Base-by-base conservation (phyloP, 371 early-diverging fungal species). In the Mortierella sp. region DNA sequence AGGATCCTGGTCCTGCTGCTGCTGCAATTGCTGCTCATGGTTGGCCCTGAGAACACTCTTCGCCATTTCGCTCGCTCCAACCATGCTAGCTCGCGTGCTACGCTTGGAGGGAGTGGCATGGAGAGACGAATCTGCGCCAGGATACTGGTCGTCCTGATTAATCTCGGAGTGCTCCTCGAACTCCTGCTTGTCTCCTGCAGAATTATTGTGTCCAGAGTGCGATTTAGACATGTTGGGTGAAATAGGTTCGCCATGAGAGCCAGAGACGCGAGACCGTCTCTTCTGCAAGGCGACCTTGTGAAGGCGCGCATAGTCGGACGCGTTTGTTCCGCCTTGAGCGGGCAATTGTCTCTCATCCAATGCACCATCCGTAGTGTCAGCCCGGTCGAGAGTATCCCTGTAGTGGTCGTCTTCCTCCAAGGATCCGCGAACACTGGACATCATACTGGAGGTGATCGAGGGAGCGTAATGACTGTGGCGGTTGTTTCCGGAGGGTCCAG, bases 401-500 rank as follows among this genome's bases (percentile, higher is more conserved):
- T n/a, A 66, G 4, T 48, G 34, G 2, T 55, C 76, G 19, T 79
- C 31, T n/a, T 79, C 78, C 2, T 85, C 78, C 73, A 81, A 45
- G 43, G 81, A 81, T 43, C 70, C 79, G n/a, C 84, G 79, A 24
- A 64, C 63, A 19, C 79, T 78, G 22, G 83, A 83, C 73, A 78
- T 66, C 84, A 83, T 83, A 40, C 84, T 83, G 26, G 84, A 83
- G 34, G 84, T 83, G 65, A 83, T 64, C n/a, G 83, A 82, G 26
- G 75, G 75, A n/a, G 76, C 74, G 66, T 76, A 76, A 44, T 29
- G 44, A 40, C 79, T 85, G 70, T 58, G 67, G 24, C 73, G 79
- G 24, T 68, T 72, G 40, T 64, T 70, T n/a, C 52, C 69, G 26
- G 72, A 24, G 19, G 40, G 66, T 68, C 74, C 77, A 29, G 61